phyloP scores from a whole-genome alignment of 768 basidiomycete genomes.

The Mycena olivaceomarginata region DNA sequence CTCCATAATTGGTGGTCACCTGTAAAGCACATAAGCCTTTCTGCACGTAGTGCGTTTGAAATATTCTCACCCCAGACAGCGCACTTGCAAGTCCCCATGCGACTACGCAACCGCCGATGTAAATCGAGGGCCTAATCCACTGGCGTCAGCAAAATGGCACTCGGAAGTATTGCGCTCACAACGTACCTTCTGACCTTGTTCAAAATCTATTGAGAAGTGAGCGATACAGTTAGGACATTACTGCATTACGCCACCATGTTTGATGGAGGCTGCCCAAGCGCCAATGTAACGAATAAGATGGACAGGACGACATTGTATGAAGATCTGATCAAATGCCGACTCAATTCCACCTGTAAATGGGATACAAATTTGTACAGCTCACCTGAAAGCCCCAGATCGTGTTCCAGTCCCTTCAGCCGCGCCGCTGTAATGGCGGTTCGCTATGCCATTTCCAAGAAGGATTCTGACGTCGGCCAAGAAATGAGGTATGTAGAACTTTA shows the following conservation, averaged over 20 bases:
- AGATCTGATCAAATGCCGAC: conserved; percentile 9
- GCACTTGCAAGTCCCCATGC: conserved; percentile 68
- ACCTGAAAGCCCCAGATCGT: conserved; percentile 46
- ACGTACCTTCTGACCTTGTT: conserved; percentile 34
- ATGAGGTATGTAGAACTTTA: conserved; percentile 1
- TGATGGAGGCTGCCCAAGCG: conserved; percentile 65
- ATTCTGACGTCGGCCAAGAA: not conserved
- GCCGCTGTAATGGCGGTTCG: conserved; percentile 53
- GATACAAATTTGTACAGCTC: not conserved
- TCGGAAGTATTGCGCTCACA: not conserved
- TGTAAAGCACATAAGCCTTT: not conserved
- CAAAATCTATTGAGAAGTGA: conserved; percentile 26
- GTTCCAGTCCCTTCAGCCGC: conserved; percentile 54
- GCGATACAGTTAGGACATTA: not conserved
- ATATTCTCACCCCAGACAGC: conserved; percentile 57
- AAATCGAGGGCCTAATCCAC: conserved; percentile 58
- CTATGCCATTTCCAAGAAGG: conserved; percentile 29
- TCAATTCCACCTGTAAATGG: not conserved
- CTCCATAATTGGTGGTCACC: conserved; percentile 62
- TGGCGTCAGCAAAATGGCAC: not conserved
- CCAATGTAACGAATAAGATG: conserved; percentile 59
- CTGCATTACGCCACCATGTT: conserved; percentile 58
- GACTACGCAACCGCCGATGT: conserved; percentile 65
- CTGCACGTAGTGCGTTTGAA: too few relatives aligned
- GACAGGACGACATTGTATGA: conserved; percentile 32